These are phyloP conservation scores for Oryza coarctata DNA, from an alignment of 176 grass and related monocot genomes.

Conservation along the genomic window DNA sequence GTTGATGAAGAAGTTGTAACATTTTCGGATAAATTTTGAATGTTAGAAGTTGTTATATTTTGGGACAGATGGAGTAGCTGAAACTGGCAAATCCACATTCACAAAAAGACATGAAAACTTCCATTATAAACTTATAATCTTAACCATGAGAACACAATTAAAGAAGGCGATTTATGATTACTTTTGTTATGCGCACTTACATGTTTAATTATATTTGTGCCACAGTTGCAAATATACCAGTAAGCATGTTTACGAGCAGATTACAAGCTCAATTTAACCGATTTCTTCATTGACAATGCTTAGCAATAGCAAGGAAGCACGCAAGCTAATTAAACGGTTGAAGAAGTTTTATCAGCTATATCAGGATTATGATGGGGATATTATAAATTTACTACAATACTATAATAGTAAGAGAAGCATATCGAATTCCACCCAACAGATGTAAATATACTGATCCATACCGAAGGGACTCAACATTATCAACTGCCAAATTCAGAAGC, in stretches of 20 bases:
- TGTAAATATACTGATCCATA: slow-evolving; percentile 5
- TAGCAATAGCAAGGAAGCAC: slow-evolving; percentile 29
- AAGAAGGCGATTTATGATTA: background rate
- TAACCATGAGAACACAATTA: background rate
- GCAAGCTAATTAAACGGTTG: background rate
- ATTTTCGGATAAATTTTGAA: too few species aligned
- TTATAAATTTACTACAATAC: background rate
- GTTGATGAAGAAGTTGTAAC: too few species aligned
- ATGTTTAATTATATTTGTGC: background rate
- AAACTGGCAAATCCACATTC: background rate
- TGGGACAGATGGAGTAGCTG: too few species aligned
- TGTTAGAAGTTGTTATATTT: too few species aligned
- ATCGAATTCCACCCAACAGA: slow-evolving; percentile 10
- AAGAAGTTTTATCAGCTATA: background rate
- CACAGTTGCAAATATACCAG: background rate
- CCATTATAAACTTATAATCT: background rate
- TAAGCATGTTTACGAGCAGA: background rate
- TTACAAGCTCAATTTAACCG: background rate
- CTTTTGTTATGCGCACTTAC: background rate
- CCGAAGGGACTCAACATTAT: background rate
- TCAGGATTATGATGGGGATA: background rate
- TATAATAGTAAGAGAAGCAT: background rate
- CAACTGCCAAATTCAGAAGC: background rate
- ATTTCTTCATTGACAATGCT: slow-evolving; percentile 5
- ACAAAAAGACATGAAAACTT: background rate